A percentile compares a stretch with the other conserved stretches of the same genome.
phyloP scores from a whole-genome alignment of 2,329 filamentous ascomycete species.

The Fusarium coffeatum region DNA sequence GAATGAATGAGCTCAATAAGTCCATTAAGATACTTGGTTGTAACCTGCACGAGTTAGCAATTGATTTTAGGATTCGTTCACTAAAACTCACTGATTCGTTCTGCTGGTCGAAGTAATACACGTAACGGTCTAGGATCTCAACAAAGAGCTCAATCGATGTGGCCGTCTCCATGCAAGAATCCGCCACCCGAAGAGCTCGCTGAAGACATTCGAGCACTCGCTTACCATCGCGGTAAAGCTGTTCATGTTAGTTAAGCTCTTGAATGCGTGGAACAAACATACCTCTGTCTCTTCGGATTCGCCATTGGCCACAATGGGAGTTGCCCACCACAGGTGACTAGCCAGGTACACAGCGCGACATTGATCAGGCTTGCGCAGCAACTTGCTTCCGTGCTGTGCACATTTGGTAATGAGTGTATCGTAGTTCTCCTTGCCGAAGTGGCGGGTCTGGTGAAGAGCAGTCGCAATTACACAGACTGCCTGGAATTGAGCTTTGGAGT shows the following conservation, averaged over 20 bases:
- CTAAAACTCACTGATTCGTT: conserved; percentile 82
- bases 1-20: conserved; percentile 98
- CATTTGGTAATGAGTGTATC: conserved; percentile 99
- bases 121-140: conserved; percentile 97
- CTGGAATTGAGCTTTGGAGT: conserved; percentile 97
- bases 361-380: conserved; percentile 97
- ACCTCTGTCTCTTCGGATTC: conserved; percentile 86
- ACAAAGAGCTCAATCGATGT: conserved; percentile 98
- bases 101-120: conserved; percentile 99
- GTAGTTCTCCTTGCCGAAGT: conserved; percentile 97
- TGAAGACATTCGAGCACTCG: conserved; percentile 96
- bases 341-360: conserved; percentile 96
- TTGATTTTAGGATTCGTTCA: background rate
- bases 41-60: conserved; percentile 66
- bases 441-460: conserved; percentile 85
- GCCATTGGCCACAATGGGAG: conserved; percentile 78
- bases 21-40: conserved; percentile 96
- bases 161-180: conserved; percentile 98
- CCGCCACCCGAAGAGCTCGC: conserved; percentile 92
- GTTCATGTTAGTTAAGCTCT: conserved; percentile 37
- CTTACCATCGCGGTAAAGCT: conserved; percentile 98
- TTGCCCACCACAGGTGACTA: conserved; percentile 98
- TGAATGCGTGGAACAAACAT: conserved; percentile 48
- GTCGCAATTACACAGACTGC: conserved; percentile 94
- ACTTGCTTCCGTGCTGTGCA: conserved; percentile 93